phyloP scores from a whole-genome alignment of 139 green algal genomes.

The Raphidocelis subcapitata region DNA sequence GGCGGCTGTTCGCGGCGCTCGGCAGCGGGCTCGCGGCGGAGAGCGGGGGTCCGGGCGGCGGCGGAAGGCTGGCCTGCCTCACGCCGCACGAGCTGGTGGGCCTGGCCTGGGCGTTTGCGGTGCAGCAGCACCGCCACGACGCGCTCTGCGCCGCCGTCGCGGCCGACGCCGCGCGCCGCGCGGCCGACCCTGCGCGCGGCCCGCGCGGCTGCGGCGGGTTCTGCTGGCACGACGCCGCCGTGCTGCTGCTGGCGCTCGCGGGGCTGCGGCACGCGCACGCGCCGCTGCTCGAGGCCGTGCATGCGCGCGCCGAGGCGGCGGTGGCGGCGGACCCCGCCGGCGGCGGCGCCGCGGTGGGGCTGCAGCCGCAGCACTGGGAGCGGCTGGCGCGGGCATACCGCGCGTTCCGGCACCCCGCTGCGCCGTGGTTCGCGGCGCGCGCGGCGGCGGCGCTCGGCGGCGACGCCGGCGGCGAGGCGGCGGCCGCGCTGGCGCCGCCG shows the following conservation, averaged over 20 bases:
- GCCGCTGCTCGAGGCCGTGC: constrained; percentile 5
- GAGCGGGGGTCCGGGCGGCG: no score
- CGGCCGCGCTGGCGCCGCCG: no score
- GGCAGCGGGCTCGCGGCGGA: neutral
- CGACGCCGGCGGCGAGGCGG: no score
- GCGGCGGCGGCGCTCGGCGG: no score
- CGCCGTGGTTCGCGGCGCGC: constrained; percentile 11
- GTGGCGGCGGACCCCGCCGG: neutral
- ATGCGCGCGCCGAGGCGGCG: neutral
- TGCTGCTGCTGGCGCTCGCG: constrained; percentile 18
- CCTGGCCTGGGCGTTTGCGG: constrained; percentile 11
- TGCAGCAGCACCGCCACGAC: constrained; percentile 4
- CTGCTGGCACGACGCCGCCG: constrained; percentile 4
- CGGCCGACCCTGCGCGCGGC: neutral
- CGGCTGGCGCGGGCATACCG: constrained; percentile 12
- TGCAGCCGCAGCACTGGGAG: constrained; percentile 4
- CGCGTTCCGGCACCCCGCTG: constrained; percentile 3
- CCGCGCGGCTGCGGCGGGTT: neutral
- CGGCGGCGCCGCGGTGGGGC: neutral
- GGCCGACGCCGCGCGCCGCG: neutral
- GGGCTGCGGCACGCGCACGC: neutral
- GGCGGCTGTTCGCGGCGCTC: neutral
- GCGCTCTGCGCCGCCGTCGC: neutral
- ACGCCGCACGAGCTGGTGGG: constrained; percentile 20
- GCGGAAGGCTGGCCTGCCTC: neutral